A percentile compares a stretch with the other conserved stretches of the same genome.
Conservation (phyloP, 805 yeast genomes). For the Candida rishiriensis region DNA sequence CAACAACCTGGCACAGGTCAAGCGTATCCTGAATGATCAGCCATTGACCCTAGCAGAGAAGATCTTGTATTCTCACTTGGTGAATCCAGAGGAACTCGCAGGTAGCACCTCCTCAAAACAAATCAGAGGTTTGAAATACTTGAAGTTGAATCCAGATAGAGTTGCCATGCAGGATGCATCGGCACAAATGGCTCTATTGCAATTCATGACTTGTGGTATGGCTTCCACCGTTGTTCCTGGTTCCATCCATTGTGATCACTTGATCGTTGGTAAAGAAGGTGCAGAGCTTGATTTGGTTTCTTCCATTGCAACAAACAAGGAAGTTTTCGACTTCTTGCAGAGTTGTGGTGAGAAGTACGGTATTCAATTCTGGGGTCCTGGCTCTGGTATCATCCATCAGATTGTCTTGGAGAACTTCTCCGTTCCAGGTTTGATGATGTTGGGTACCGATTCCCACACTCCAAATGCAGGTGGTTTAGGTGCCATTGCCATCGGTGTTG, state of each 20-base stretch:
- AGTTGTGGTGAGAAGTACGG: constrained; percentile 92
- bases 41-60: constrained; percentile 96
- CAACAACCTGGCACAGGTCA: constrained; percentile 46
- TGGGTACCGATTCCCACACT: constrained; percentile 97
- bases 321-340: constrained; percentile 88
- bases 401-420: constrained; percentile 95
- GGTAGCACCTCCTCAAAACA: constrained; percentile 30
- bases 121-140: constrained; percentile 82
- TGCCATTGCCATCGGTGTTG: constrained; percentile 97
- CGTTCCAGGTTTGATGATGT: constrained; percentile 93
- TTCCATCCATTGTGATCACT: constrained; percentile 96
- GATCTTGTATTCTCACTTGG: constrained; percentile 90
- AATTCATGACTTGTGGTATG: constrained; percentile 94
- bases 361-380: constrained; percentile 98
- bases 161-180: constrained; percentile 99
- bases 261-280: constrained; percentile 94
- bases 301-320: constrained; percentile 86
- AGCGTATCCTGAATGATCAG: constrained; percentile 27
- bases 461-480: constrained; percentile 99
- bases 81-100: constrained; percentile 84
- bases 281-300: constrained; percentile 79
- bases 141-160: constrained; percentile 94
- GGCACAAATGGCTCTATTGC: constrained; percentile 96
- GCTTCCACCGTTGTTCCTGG: constrained; percentile 90
- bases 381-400: constrained; percentile 97